These are phyloP conservation scores for Penicillium bovifimosum DNA, from an alignment of 495 filamentous ascomycete species.

Conservation along the genomic window DNA sequence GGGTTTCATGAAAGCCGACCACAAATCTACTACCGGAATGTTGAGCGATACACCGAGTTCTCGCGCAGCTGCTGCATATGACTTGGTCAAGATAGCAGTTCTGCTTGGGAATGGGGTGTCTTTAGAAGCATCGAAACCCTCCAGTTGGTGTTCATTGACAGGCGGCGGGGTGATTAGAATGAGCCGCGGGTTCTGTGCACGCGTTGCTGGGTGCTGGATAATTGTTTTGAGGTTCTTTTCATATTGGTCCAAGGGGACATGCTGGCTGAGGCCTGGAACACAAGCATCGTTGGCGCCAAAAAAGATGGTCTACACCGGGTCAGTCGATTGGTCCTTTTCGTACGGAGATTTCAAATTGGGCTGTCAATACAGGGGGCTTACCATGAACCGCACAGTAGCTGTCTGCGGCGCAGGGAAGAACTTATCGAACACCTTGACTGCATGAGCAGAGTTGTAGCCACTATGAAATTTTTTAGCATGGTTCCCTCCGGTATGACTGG, in stretches of 20 bases:
- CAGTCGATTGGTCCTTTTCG: conserved; percentile 5
- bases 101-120: conserved; percentile 43
- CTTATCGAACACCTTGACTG: conserved; percentile 50
- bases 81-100: conserved; percentile 56
- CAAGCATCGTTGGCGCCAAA: conserved; percentile 85
- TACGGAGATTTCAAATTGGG: neutral
- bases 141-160: conserved; percentile 66
- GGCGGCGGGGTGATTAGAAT: conserved; percentile 76
- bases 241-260: conserved; percentile 69
- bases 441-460: conserved; percentile 65
- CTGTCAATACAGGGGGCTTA: conserved; percentile 30
- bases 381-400: conserved; percentile 61
- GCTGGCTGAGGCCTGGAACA: conserved; percentile 56
- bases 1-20: conserved; percentile 61
- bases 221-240: conserved; percentile 65
- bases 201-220: conserved; percentile 59
- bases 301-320: conserved; percentile 57
- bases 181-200: conserved; percentile 64
- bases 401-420: conserved; percentile 52
- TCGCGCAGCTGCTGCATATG: conserved; percentile 64
- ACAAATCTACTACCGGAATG: conserved; percentile 68
- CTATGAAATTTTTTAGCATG: conserved; percentile 27
- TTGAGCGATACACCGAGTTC: conserved; percentile 58
- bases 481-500: neutral
- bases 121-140: conserved; percentile 28